Evolutionary conservation across 1,284 basidiomycete species (phyloP).

Genomic region (Sanghuangporus baumii): DNA sequence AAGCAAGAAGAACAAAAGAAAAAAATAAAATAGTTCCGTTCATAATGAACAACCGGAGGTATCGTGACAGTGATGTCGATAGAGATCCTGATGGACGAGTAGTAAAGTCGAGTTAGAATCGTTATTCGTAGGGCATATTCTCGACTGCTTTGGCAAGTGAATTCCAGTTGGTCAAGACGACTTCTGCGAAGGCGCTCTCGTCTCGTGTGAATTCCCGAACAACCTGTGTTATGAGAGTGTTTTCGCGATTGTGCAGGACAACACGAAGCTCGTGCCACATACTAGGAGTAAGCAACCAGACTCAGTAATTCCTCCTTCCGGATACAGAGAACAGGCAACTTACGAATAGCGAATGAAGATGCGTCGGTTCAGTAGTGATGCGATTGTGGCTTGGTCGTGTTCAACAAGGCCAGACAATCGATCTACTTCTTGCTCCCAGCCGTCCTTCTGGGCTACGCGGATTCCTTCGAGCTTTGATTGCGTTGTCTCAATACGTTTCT

Average conservation of each 20-base stretch:
- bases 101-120: not conserved
- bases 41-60: not conserved
- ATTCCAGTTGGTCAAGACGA: constrained; percentile 64
- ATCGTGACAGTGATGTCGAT: not conserved
- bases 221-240: constrained; percentile 69
- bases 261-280: constrained; percentile 91
- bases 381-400: constrained; percentile 72
- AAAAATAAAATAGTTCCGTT: not conserved
- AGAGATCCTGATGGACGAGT: not conserved
- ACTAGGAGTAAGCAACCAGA: constrained; percentile 33
- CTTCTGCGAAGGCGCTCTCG: constrained; percentile 61
- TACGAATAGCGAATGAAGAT: constrained; percentile 83
- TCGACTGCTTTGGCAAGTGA: constrained; percentile 66
- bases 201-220: constrained; percentile 69
- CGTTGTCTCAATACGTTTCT: constrained; percentile 75
- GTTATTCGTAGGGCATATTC: constrained; percentile 76
- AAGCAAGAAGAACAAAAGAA: not conserved
- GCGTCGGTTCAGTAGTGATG: constrained; percentile 61
- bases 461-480: constrained; percentile 72
- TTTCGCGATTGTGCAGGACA: constrained; percentile 83
- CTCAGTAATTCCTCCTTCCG: not conserved
- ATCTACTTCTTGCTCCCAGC: constrained; percentile 81
- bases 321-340: constrained; percentile 23
- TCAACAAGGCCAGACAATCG: constrained; percentile 63
- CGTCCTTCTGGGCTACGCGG: constrained; percentile 63